Evolutionary conservation across 2,329 filamentous ascomycete genomes (phyloP).

Genomic region (Colletotrichum gigasporum): DNA sequence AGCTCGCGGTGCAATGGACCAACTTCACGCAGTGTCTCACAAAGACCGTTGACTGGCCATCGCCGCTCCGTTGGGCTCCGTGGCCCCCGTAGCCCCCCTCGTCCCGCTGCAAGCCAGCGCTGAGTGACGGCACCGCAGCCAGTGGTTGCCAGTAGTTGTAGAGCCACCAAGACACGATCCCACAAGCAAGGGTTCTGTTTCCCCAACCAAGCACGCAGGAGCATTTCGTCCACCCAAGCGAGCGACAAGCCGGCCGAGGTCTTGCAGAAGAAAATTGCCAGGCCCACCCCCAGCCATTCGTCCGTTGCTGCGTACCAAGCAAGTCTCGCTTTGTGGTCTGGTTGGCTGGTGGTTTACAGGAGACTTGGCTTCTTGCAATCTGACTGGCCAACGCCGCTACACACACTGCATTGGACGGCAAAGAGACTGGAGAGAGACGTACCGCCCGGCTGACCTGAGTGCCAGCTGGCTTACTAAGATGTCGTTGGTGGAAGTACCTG

Average conservation of each 20-base stretch:
- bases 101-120: constrained; percentile 18
- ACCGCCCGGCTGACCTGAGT: no score
- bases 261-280: constrained; percentile 3
- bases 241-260: constrained; percentile 1
- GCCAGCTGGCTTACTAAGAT: neutral
- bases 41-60: constrained; percentile 25
- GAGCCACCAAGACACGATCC: constrained; percentile 22
- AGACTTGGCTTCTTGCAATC: constrained; percentile 14
- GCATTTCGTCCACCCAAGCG: constrained; percentile 7
- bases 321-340: neutral
- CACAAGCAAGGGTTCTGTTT: constrained; percentile 27
- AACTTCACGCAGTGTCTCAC: constrained; percentile 20
- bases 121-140: constrained; percentile 10
- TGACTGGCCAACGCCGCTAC: constrained; percentile 13
- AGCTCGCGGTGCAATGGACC: no score
- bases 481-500: no score
- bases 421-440: no score
- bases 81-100: neutral
- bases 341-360: neutral
- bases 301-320: neutral
- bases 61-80: constrained; percentile 12
- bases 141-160: constrained; percentile 26
- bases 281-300: constrained; percentile 19
- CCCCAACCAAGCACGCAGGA: constrained; percentile 10
- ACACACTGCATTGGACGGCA: neutral